Evolutionary conservation across 768 basidiomycete genomes (phyloP), one percentile per base, ranked within the genome.

Genomic region (Boletales sp.): DNA sequence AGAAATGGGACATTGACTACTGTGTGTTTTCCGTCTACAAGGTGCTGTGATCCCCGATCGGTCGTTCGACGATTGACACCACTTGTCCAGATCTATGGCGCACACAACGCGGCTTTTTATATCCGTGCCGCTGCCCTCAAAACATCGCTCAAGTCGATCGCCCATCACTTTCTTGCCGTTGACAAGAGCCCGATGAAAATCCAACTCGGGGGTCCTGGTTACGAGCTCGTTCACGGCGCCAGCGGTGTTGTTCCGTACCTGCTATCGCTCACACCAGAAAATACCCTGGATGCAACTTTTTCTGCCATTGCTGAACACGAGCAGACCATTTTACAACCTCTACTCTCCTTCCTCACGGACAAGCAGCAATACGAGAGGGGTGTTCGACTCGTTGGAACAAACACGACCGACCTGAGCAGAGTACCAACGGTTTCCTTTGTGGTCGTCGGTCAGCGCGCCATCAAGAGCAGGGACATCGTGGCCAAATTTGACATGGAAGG

Each of bases 1-100:
- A 74, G 50, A 81, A 76, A 42, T 90, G 87, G 89, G 87, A 88
- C 46, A 74, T 88, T 33, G 86, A 92, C 55, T 89, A 81, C 60
- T 78, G 76, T 42, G 79, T 81, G 44, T 83, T 88, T 63, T 81
- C 86, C 0, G 77, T 83, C 57, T 90, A 90, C 73, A 91, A 90
- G 79, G 88, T 84, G 41, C 64, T 37, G 44, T 7, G 12, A 18
- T 15, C 15, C 10, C 39, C 12, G 21, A 19, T 0, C 13, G 13
- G 13, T 34, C 8, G 34, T 34, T 34, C 14, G 33, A 34, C 5
- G 14, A 18, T n/a, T 47, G 44, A 51, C 13, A 5, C 2, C 46
- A 2, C 18, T 14, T 15, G 14, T 21, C 4, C 51, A 90, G 87
- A 74, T 90, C 1, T 90, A 89, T 51, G 88, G 86, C 2, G 81